Conservation (phyloP, 2,329 filamentous ascomycete genomes). For the Penicillium sp. region DNA sequence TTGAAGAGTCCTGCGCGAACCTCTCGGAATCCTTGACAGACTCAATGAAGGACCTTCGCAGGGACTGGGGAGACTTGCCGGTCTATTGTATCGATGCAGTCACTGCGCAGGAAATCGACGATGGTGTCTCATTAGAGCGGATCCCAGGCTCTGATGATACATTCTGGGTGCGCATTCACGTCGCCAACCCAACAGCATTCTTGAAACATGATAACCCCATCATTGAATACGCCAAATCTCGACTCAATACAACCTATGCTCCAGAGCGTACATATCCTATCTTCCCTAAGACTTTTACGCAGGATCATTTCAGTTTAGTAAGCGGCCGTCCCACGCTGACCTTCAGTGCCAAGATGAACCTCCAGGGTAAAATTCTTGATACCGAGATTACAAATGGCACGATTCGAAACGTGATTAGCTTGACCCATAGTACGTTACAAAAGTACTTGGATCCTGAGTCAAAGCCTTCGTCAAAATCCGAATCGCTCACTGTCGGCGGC, state of each 20-base stretch:
- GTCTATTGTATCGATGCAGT: conserved; percentile 64
- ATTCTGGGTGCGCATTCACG: conserved; percentile 65
- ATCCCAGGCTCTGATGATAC: conserved; percentile 48
- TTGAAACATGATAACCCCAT: conserved; percentile 56
- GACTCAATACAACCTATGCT: conserved; percentile 57
- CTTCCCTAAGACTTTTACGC: conserved; percentile 55
- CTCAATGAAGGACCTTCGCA: conserved; percentile 59
- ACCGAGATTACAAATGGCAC: conserved; percentile 58
- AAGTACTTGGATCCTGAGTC: conserved; percentile 41
- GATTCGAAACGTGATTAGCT: conserved; percentile 57
- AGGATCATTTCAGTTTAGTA: conserved; percentile 58
- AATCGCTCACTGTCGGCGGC: conserved; percentile 39
- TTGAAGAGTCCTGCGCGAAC: conserved; percentile 34
- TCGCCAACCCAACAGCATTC: conserved; percentile 68
- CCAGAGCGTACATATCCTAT: conserved; percentile 61
- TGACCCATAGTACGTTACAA: conserved; percentile 53
- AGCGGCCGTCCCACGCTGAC: conserved; percentile 61
- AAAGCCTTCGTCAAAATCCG: conserved; percentile 22
- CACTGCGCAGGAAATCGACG: conserved; percentile 63
- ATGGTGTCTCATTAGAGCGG: conserved; percentile 63
- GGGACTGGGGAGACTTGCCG: conserved; percentile 60
- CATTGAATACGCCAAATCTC: conserved; percentile 58
- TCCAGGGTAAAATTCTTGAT: conserved; percentile 57
- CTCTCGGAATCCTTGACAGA: conserved; percentile 49
- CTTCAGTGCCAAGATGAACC: conserved; percentile 61